Percentiles rank a stretch among this genome's conserved stretches.
Evolutionary conservation across 148 eudicot genomes (phyloP).

Genomic region (Rhododendron griersonianum): DNA sequence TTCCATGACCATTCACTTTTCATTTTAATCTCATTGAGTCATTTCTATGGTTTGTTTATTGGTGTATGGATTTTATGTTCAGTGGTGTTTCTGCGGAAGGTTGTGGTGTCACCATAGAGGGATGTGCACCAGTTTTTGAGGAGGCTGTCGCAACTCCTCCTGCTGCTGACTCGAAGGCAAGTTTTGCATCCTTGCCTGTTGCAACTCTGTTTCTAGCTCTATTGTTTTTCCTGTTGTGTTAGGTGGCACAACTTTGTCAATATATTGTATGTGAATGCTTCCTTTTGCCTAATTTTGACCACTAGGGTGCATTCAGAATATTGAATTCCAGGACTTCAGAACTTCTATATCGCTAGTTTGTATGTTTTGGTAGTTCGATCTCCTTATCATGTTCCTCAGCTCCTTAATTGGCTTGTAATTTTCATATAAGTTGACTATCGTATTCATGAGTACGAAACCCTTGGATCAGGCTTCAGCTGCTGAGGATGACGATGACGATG

Average conservation of each 20-base stretch:
- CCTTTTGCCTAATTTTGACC: background rate
- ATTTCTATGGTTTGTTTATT: background rate
- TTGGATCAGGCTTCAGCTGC: slow-evolving; percentile 63
- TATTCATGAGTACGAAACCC: background rate
- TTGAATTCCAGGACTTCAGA: background rate
- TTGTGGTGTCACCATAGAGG: slow-evolving; percentile 69
- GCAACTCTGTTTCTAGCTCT: background rate
- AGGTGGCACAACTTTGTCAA: background rate
- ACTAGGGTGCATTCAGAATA: background rate
- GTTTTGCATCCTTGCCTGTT: background rate
- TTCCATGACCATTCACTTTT: background rate
- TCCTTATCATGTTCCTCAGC: background rate
- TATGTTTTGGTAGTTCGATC: no score
- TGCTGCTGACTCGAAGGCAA: slow-evolving; percentile 59
- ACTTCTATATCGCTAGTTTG: background rate
- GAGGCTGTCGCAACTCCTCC: slow-evolving; percentile 70
- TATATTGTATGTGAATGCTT: background rate
- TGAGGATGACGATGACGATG: slow-evolving; percentile 68
- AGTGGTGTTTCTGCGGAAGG: slow-evolving; percentile 91
- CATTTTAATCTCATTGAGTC: background rate
- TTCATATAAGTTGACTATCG: background rate
- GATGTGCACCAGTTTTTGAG: slow-evolving; percentile 51
- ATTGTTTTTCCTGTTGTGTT: background rate
- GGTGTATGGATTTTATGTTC: background rate
- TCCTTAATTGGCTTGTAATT: background rate